Evolutionary conservation across 2,329 filamentous ascomycete species (phyloP).

Genomic region (Stachybotrys elegans): DNA sequence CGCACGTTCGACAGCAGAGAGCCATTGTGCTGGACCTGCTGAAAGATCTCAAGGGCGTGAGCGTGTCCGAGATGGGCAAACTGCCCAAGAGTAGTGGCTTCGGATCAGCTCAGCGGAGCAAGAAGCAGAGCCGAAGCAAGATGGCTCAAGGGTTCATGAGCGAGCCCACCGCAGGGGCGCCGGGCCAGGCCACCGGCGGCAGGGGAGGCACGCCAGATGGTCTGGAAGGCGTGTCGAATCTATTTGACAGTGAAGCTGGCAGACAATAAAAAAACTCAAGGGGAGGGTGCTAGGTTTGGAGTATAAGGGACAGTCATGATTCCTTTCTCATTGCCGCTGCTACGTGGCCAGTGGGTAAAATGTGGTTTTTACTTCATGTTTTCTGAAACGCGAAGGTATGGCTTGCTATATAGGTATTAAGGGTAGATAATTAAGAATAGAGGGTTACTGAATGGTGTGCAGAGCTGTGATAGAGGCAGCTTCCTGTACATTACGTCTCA

Average conservation of each 20-base stretch:
- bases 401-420: too few relatives aligned
- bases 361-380: too few relatives aligned
- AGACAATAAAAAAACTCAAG: too few relatives aligned
- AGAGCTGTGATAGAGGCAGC: too few relatives aligned
- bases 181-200: constrained; percentile 19
- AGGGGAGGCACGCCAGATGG: constrained; percentile 41
- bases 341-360: too few relatives aligned
- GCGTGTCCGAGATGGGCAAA: constrained; percentile 89
- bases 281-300: not conserved
- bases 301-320: too few relatives aligned
- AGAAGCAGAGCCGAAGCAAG: constrained; percentile 30
- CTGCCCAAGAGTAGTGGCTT: constrained; percentile 53
- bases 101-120: constrained; percentile 17
- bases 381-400: too few relatives aligned
- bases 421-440: too few relatives aligned
- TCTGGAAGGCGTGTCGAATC: constrained; percentile 49
- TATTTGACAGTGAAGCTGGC: constrained; percentile 37
- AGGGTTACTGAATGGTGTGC: too few relatives aligned
- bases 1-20: constrained; percentile 70
- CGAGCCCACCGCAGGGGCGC: constrained; percentile 29
- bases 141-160: constrained; percentile 65
- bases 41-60: constrained; percentile 81
- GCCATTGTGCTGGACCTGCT: constrained; percentile 79
- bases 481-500: too few relatives aligned
- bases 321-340: too few relatives aligned